phyloP scores from a whole-genome alignment of 2,329 filamentous ascomycete species.

The Aspergillus costaricaensis region DNA sequence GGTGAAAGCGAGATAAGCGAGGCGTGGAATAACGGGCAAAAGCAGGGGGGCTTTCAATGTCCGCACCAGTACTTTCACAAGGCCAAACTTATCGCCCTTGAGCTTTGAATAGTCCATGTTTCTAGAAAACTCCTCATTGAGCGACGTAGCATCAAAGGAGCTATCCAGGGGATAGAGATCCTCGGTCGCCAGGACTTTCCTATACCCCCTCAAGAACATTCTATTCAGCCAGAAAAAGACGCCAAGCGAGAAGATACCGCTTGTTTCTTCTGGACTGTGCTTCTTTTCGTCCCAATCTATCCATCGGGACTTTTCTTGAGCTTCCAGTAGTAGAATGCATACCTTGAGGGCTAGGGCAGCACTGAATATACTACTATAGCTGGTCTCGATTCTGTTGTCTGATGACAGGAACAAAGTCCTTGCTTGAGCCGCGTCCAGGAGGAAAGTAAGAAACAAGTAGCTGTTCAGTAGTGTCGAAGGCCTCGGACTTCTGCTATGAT shows the following conservation, averaged over 20 bases:
- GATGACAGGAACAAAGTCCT: conserved; percentile 35
- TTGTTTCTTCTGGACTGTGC: conserved; percentile 36
- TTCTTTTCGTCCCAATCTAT: conserved; percentile 27
- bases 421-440: conserved; percentile 43
- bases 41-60: conserved; percentile 28
- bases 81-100: conserved; percentile 8
- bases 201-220: conserved; percentile 34
- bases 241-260: conserved; percentile 35
- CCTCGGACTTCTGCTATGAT: conserved; percentile 42
- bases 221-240: conserved; percentile 42
- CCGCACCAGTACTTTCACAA: conserved; percentile 25
- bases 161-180: conserved; percentile 27
- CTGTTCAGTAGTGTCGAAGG: conserved; percentile 46
- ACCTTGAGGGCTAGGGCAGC: conserved; percentile 18
- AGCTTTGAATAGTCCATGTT: conserved; percentile 12
- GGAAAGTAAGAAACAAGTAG: conserved; percentile 44
- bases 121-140: conserved; percentile 11
- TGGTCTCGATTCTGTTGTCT: neutral
- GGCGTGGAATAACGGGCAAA: conserved; percentile 25
- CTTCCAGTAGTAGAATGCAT: conserved; percentile 22
- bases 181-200: conserved; percentile 29
- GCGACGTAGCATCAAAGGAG: conserved; percentile 4
- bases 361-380: conserved; percentile 7
- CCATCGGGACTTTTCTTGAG: conserved; percentile 28
- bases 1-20: conserved; percentile 28